These are phyloP conservation scores for Haplographium delicatum DNA, from an alignment of 495 filamentous ascomycete genomes.

Conservation along the genomic window DNA sequence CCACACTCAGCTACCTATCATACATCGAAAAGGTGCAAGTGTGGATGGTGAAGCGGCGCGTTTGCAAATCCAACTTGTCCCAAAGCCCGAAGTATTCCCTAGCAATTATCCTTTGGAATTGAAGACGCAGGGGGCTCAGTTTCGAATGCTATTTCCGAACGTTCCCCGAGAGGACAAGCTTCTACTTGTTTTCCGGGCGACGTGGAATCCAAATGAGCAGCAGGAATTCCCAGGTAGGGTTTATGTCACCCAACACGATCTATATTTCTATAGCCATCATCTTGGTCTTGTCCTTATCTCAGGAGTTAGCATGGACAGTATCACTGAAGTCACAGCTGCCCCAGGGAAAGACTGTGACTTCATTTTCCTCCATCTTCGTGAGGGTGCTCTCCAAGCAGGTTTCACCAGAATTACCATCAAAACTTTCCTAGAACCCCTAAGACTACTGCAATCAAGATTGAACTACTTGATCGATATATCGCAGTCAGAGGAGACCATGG, in stretches of 20 bases:
- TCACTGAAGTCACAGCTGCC: slow-evolving; percentile 84
- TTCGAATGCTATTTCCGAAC: slow-evolving; percentile 82
- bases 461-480: slow-evolving; percentile 78
- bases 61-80: slow-evolving; percentile 18
- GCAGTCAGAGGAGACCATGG: slow-evolving; percentile 57
- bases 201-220: slow-evolving; percentile 64
- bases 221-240: slow-evolving; percentile 83
- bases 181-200: slow-evolving; percentile 60
- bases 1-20: slow-evolving; percentile 5
- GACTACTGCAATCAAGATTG: slow-evolving; percentile 73
- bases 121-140: slow-evolving; percentile 86
- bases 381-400: slow-evolving; percentile 46
- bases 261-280: slow-evolving; percentile 96
- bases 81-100: slow-evolving; percentile 58
- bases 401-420: slow-evolving; percentile 78
- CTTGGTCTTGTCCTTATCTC: slow-evolving; percentile 87
- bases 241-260: slow-evolving; percentile 76
- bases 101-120: slow-evolving; percentile 77
- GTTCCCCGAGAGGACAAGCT: slow-evolving; percentile 68
- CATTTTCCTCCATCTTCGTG: slow-evolving; percentile 78
- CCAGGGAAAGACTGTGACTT: slow-evolving; percentile 90
- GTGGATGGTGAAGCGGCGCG: slow-evolving; percentile 49
- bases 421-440: slow-evolving; percentile 83
- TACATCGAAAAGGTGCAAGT: slow-evolving; percentile 77
- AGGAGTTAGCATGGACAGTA: slow-evolving; percentile 61